Base-by-base conservation (phyloP, 2,329 filamentous ascomycete species). In the Fusarium pseudograminearum region DNA sequence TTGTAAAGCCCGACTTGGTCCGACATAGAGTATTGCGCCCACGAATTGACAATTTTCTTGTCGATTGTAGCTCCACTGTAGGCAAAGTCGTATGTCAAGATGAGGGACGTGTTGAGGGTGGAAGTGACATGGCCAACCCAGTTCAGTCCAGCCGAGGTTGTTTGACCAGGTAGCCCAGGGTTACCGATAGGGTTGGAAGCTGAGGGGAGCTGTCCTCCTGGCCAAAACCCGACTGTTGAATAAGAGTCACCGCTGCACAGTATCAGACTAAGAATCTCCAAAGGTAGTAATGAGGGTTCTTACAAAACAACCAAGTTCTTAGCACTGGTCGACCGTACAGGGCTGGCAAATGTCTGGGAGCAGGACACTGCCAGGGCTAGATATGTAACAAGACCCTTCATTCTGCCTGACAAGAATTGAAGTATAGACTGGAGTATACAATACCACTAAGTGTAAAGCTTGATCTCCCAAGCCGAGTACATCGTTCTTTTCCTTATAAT, bases 11-110 rank as follows among this genome's bases (percentile, higher is more conserved):
- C 63, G 4, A 72, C 67, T 42, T 72, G 70, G 14, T 69, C 70
- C 8, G 64, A 60, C 28, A 72, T 61, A 0, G 65, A 69, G 28
- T 69, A 69, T 31, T 69, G 65, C 1, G 65, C 66, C 54, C 65
- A 69, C 2, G 65, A 65, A 22, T 70, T 62, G 4, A 72, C 67
- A 14, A 72, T 62, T 2, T 65, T 60, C 30, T 70, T 69, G n/a
- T 72, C 70, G 4, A 72, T 60, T 5, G 70, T 72, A 4, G 70
- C 70, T 22, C 69, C 70, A 14, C 67, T 66, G 1, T 68, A 66
- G 11, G 70, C 67, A 59, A 72, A 72, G 53, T 72, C 70, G 16
- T 72, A 70, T 8, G 70, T 59, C n/a, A 70, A 31, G 2, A 72
- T 53, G 5, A 64, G 22, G 0, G 70, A 72, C 0, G 61, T 68